Evolutionary conservation across 257 asterid genomes (phyloP), one percentile per base, ranked within the genome.

Genomic region (Solanum paucissectum): DNA sequence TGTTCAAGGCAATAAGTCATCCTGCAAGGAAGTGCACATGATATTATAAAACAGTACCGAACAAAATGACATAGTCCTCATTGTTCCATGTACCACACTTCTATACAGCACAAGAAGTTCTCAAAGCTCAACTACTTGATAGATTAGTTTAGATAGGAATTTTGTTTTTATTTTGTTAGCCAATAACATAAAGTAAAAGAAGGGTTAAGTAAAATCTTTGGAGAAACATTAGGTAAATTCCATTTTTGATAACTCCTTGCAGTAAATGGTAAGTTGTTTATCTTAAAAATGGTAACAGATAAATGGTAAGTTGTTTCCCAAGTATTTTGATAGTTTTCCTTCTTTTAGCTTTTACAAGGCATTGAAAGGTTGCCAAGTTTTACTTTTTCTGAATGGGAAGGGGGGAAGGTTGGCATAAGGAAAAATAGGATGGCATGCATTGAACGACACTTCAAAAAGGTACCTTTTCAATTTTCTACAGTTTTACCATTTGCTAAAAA

Each of bases 1-100:
- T 95, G 98, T 89, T 96, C 96, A 73, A 97, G 98, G 88, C 99
- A 97, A 89, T 94, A 97, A 23, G 99, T 97, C 99, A 96, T 97
- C 95, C 99, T 97, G 90, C 92, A 93, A 20, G 32, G 73, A 34
- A 76, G 82, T 89, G 11, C 37, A 87, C 18, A 86, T 52, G 69
- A 37, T 33, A 86, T 75, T 72, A 86, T 83, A 46, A 55, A 71
- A 49, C 46, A 83, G 37, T 40, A 68, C 37, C 52, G 4, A 88
- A 23, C 37, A 42, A 29, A 82, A 74, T 5, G 29, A 58, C 40
- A 38, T 6, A 18, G 32, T 18, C 86, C 16, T n/a, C 83, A 18
- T 32, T 82, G 69, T 9, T 82, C 20, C 16, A 27, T 44, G 37
- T 18, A 29, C 20, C 66, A 8, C 62, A 44, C 40, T 42, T 25